phyloP scores from a whole-genome alignment of 257 asterid genomes.

The Nyctanthes arbortristis region DNA sequence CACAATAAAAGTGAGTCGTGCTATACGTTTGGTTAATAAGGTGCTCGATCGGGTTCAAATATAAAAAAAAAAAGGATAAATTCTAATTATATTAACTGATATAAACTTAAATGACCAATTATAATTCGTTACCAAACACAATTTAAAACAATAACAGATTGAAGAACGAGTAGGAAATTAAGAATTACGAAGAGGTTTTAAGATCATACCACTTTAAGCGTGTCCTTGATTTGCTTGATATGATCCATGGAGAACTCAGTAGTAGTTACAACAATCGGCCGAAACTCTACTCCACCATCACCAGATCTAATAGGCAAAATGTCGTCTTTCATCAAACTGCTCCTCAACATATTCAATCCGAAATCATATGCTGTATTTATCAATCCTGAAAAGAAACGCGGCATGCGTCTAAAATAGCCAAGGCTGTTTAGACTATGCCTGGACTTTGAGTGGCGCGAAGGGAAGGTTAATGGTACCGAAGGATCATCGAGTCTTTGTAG shows the following conservation, averaged over 20 bases:
- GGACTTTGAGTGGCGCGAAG: conserved; percentile 18
- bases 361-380: conserved; percentile 36
- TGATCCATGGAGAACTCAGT: conserved; percentile 34
- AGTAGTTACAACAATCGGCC: conserved; percentile 37
- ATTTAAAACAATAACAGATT: neutral
- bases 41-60: no score
- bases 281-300: conserved; percentile 28
- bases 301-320: conserved; percentile 50
- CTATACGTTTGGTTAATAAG: no score
- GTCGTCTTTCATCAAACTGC: conserved; percentile 37
- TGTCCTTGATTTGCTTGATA: conserved; percentile 39
- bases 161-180: neutral
- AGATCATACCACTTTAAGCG: conserved; percentile 50
- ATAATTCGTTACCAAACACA: no score
- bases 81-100: no score
- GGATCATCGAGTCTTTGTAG: conserved; percentile 48
- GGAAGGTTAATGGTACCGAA: conserved; percentile 38
- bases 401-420: conserved; percentile 4
- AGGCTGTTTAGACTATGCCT: neutral
- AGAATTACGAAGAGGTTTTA: neutral
- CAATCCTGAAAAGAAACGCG: conserved; percentile 23
- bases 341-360: conserved; percentile 40
- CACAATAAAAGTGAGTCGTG: no score
- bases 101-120: no score
- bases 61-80: no score